These are phyloP conservation scores for Chlamydomonas sp. DNA, from an alignment of 139 green algal genomes.

Conservation along the genomic window DNA sequence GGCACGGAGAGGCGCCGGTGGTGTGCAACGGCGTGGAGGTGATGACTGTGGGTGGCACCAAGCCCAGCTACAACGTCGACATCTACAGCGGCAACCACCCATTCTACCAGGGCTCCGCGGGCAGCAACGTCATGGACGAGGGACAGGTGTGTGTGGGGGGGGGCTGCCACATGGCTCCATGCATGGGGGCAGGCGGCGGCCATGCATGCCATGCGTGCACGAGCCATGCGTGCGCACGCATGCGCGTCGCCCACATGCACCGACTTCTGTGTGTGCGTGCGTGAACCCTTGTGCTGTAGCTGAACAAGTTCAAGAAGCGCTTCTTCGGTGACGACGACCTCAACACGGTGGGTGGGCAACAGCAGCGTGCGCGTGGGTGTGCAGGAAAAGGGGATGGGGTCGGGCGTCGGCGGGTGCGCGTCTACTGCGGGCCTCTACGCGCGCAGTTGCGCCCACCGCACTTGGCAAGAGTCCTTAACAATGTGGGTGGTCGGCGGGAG, in stretches of 20 bases:
- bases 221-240: not conserved
- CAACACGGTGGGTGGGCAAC: constrained; percentile 3
- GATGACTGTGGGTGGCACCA: constrained; percentile 77
- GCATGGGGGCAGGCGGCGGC: not conserved
- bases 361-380: not conserved
- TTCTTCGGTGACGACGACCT: constrained; percentile 6
- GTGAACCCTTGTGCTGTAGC: constrained; percentile 9
- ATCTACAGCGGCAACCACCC: constrained; percentile 96
- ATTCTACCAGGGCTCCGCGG: constrained; percentile 74
- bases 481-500: too few relatives aligned
- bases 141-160: constrained; percentile 41
- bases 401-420: not conserved
- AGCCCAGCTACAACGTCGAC: constrained; percentile 85
- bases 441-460: too few relatives aligned
- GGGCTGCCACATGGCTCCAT: too few relatives aligned
- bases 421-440: not conserved
- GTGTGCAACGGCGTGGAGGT: constrained; percentile 97
- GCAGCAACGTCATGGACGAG: constrained; percentile 61
- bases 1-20: constrained; percentile 49
- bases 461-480: too few relatives aligned
- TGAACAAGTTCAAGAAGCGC: constrained; percentile 15
- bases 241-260: not conserved
- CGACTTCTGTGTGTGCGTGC: not conserved
- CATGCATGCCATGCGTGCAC: not conserved
- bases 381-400: not conserved